These are phyloP conservation scores for Fibroporia radiculosa DNA, from an alignment of 768 basidiomycete species.

Conservation along the genomic window DNA sequence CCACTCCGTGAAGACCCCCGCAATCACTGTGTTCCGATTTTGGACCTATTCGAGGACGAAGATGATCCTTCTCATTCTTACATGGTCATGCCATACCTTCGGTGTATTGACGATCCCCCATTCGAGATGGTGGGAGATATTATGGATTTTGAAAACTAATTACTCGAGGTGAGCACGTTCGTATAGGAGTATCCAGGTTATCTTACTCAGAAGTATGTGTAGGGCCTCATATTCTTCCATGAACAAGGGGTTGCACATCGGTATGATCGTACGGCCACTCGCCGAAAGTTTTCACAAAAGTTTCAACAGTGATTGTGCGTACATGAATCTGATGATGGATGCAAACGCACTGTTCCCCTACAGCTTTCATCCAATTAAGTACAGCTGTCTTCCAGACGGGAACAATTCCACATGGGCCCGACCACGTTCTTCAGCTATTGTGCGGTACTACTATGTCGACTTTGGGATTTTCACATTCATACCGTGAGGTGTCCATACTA, in stretches of 20 bases:
- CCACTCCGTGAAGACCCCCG: slow-evolving; percentile 4
- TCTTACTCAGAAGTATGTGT: background rate
- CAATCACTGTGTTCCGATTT: slow-evolving; percentile 20
- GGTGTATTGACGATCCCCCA: slow-evolving; percentile 9
- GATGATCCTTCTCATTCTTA: slow-evolving; percentile 4
- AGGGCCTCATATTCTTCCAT: slow-evolving; percentile 17
- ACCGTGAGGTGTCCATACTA: slow-evolving; percentile 1
- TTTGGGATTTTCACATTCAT: slow-evolving; percentile 9
- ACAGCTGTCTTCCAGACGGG: background rate
- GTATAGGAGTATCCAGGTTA: background rate
- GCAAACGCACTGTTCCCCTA: slow-evolving; percentile 10
- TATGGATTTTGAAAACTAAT: slow-evolving; percentile 13
- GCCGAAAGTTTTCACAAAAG: background rate
- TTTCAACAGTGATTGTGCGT: slow-evolving; percentile 14
- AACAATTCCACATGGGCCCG: background rate
- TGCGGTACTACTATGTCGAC: slow-evolving; percentile 13
- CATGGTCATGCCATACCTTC: slow-evolving; percentile 18
- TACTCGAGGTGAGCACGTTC: slow-evolving; percentile 12
- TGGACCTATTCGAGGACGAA: slow-evolving; percentile 13
- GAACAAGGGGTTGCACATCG: slow-evolving; percentile 15
- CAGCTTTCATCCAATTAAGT: slow-evolving; percentile 14
- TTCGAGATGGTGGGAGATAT: slow-evolving; percentile 13
- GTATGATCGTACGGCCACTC: background rate
- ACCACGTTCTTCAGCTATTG: background rate
- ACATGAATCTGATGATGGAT: slow-evolving; percentile 17